Evolutionary conservation across 208 protist genomes (phyloP).

Genomic region (Crithidia mellificae): DNA sequence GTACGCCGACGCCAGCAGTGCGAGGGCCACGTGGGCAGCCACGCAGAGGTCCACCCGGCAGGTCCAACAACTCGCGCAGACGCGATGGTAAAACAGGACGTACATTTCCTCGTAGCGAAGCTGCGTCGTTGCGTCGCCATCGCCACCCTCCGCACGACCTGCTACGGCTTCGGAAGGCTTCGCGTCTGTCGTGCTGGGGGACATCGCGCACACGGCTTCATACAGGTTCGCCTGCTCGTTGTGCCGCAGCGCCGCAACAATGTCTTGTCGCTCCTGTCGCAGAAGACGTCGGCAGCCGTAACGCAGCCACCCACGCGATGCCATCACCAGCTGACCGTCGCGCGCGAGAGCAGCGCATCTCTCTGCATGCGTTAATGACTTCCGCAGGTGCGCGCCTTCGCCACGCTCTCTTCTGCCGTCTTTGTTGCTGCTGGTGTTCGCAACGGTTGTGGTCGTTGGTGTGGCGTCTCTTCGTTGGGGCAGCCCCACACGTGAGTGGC

Average conservation of each 20-base stretch:
- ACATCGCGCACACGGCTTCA: not conserved
- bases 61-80: slow-evolving; percentile 21
- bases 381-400: not conserved
- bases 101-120: too few relatives aligned
- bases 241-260: slow-evolving; percentile 10
- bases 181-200: too few relatives aligned
- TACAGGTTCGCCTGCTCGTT: not conserved
- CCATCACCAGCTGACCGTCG: slow-evolving; percentile 12
- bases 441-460: not conserved
- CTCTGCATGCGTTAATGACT: not conserved
- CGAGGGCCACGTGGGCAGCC: slow-evolving; percentile 29
- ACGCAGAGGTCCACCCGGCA: slow-evolving; percentile 20
- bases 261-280: slow-evolving; percentile 5
- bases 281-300: slow-evolving; percentile 29
- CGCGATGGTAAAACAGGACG: slow-evolving; percentile 3
- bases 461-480: too few relatives aligned
- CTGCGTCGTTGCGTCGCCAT: too few relatives aligned
- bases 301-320: slow-evolving; percentile 30
- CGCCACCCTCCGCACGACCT: too few relatives aligned
- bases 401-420: too few relatives aligned
- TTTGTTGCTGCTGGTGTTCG: not conserved
- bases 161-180: too few relatives aligned
- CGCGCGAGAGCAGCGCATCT: slow-evolving; percentile 10
- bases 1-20: slow-evolving; percentile 7
- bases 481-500: too few relatives aligned